Evolutionary conservation across 2,329 filamentous ascomycete genomes (phyloP), one percentile per base, ranked within the genome.

Genomic region (Ophiosphaerella korrae): DNA sequence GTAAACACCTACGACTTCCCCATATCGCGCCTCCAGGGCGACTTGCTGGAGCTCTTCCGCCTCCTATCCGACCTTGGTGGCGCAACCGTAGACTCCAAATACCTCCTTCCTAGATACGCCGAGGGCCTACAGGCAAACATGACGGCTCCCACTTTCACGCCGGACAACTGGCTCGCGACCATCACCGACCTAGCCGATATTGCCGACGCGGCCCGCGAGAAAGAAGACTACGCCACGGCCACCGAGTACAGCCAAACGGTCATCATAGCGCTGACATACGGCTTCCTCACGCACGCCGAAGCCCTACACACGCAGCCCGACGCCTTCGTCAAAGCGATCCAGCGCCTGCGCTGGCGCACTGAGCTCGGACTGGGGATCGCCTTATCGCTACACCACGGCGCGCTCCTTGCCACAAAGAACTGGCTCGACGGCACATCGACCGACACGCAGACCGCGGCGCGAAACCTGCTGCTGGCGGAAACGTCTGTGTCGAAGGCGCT

Each of bases 21-120:
- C 5, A 33, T 62, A 1, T 59, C 66, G 1, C 50, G 60, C 2
- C 50, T 73, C 0, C 69, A 72, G 34, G 70, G 68, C 23, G 70
- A 73, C 43, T 42, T 72, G 2, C 58, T 72, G 12, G 70, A 73
- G 51, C 53, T 59, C 0, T 72, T 70, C 48, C 57, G 70, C 12
- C 44, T 68, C 2, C 52, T 73, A 2, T 56, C 55, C 0, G 58
- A 60, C 12, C 39, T 73, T 29, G 56, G 59, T 7, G 44, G 33
- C 12, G 70, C 64, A 4, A 54, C 49, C 0, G 48, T 72, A 3
- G 50, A 62, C 1, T 16, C 46, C 3, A 45, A 49, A 14, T 53
- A 69, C 31, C 42, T 70, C 7, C 53, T 72, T 0, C 58, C 56
- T 0, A 58, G 63, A 7, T 73, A 69, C 24, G 58, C 62, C 7